These are phyloP conservation scores for Botryosphaeria dothidea DNA, from an alignment of 2,329 filamentous ascomycete species.

Conservation along the genomic window DNA sequence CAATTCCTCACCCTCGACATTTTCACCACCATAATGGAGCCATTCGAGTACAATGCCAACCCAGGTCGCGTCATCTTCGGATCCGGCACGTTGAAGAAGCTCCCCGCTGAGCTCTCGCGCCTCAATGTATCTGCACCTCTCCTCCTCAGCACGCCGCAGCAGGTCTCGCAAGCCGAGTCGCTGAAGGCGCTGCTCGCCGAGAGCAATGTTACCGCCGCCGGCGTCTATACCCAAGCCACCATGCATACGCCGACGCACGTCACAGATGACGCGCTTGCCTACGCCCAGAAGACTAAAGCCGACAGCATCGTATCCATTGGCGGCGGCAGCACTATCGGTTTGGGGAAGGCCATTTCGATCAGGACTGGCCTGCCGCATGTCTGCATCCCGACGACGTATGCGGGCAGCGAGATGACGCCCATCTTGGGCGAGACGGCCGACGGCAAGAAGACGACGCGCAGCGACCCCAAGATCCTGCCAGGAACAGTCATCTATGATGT, in stretches of 20 bases:
- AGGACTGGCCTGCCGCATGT: conserved; percentile 36
- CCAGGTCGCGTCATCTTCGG: conserved; percentile 60
- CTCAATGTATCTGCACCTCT: conserved; percentile 53
- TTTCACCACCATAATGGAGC: conserved; percentile 43
- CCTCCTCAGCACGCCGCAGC: conserved; percentile 58
- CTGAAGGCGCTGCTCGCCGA: conserved; percentile 48
- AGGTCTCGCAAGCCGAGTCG: conserved; percentile 48
- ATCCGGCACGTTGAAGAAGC: conserved; percentile 53
- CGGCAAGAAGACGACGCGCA: conserved; percentile 59
- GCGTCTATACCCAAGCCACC: conserved; percentile 57
- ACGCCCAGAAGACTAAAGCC: conserved; percentile 46
- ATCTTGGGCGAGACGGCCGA: conserved; percentile 63
- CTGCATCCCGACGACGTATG: conserved; percentile 38
- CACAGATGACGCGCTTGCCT: conserved; percentile 58
- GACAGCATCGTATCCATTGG: conserved; percentile 63
- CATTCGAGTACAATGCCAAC: conserved; percentile 58
- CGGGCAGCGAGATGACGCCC: conserved; percentile 60
- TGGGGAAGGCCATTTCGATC: conserved; percentile 44
- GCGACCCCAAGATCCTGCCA: conserved; percentile 61
- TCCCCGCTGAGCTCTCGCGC: conserved; percentile 46
- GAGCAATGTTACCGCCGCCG: conserved; percentile 41
- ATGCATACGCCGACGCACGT: conserved; percentile 64
- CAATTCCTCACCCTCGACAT: not conserved
- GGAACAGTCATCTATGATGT: conserved; percentile 66
- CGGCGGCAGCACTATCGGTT: conserved; percentile 62